A percentile compares a stretch with the other conserved stretches of the same genome.
Evolutionary conservation across 78 protist species (phyloP).

Genomic region (Dictyostelium firmibasis): DNA sequence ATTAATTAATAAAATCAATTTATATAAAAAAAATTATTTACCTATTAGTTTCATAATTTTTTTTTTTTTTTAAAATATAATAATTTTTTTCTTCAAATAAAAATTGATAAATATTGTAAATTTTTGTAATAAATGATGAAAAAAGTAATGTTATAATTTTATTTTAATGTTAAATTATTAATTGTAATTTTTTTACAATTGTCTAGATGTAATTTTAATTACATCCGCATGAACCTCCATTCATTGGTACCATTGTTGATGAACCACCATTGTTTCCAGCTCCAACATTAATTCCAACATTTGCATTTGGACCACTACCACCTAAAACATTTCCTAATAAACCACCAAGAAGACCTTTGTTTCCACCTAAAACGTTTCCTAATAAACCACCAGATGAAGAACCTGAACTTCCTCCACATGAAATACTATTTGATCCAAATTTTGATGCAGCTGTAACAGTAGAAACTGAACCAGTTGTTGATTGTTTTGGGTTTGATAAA

Average conservation of each 20-base stretch:
- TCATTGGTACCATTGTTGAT: background rate
- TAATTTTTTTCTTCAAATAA: too few species aligned
- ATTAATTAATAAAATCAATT: too few species aligned
- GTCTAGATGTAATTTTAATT: too few species aligned
- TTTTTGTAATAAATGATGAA: too few species aligned
- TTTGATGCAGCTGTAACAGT: background rate
- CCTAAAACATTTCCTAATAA: background rate
- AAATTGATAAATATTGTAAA: too few species aligned
- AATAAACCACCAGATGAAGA: background rate
- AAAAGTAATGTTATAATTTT: background rate
- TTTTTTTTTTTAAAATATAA: too few species aligned
- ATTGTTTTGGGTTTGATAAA: background rate
- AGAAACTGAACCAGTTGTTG: background rate
- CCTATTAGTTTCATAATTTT: too few species aligned
- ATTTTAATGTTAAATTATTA: too few species aligned
- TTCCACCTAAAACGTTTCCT: background rate
- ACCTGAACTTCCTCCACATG: background rate
- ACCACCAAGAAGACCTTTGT: background rate
- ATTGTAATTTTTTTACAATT: too few species aligned
- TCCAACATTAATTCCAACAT: background rate
- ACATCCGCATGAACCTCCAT: background rate
- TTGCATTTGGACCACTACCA: background rate
- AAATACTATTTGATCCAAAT: background rate
- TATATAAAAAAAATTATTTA: too few species aligned
- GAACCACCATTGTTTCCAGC: background rate